Conservation (phyloP, 805 yeast genomes). For the Saturnispora dispora region DNA sequence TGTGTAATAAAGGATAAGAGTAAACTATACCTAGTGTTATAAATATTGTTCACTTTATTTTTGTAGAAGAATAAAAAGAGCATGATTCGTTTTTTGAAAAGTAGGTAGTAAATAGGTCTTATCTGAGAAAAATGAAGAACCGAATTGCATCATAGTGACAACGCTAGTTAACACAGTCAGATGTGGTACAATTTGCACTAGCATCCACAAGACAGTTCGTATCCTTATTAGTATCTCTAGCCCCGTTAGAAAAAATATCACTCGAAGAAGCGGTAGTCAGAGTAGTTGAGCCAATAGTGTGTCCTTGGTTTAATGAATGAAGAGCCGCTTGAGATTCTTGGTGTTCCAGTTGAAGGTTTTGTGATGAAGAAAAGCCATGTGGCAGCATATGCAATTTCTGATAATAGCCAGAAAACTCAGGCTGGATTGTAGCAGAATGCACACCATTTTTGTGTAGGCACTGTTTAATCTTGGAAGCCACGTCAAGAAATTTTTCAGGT, state of each 20-base stretch:
- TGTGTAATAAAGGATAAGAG: background rate
- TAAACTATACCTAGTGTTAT: background rate
- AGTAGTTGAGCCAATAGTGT: background rate
- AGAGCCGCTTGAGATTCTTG: background rate
- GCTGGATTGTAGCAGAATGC: slow-evolving; percentile 93
- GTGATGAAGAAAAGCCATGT: slow-evolving; percentile 20
- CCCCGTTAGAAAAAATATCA: slow-evolving; percentile 7
- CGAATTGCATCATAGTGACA: slow-evolving; percentile 1
- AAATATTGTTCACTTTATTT: background rate
- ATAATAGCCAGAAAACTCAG: slow-evolving; percentile 56
- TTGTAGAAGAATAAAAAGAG: background rate
- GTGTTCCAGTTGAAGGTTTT: slow-evolving; percentile 8
- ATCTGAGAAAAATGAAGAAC: background rate
- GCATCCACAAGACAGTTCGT: slow-evolving; percentile 41
- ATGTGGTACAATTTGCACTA: slow-evolving; percentile 42
- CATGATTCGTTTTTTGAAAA: background rate
- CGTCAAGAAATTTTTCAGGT: slow-evolving; percentile 58
- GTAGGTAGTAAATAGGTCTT: background rate
- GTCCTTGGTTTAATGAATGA: background rate
- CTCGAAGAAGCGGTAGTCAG: slow-evolving; percentile 4
- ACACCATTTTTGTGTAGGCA: slow-evolving; percentile 78
- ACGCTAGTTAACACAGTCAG: slow-evolving; percentile 30
- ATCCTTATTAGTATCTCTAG: slow-evolving; percentile 25
- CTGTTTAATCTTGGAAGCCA: slow-evolving; percentile 67
- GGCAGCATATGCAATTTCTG: slow-evolving; percentile 25